Evolutionary conservation across 768 basidiomycete species (phyloP).

Genomic region (Hygrophorus russula): DNA sequence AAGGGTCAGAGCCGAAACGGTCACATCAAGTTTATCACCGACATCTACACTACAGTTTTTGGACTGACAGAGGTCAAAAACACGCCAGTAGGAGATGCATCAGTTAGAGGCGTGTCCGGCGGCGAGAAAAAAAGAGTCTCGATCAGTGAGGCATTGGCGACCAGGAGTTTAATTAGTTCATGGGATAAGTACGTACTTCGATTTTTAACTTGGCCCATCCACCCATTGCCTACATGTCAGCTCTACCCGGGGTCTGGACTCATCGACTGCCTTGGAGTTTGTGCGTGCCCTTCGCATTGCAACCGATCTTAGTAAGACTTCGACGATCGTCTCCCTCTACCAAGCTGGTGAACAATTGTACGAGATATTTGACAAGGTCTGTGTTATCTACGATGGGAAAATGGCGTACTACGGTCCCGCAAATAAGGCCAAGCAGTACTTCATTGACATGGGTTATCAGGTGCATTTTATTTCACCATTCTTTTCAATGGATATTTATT

Average conservation of each 20-base stretch:
- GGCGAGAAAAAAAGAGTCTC: constrained; percentile 78
- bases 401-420: constrained; percentile 73
- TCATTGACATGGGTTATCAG: constrained; percentile 53
- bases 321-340: constrained; percentile 74
- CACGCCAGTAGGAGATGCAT: constrained; percentile 73
- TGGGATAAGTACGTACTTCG: constrained; percentile 61
- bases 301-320: constrained; percentile 39
- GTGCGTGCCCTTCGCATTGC: constrained; percentile 53
- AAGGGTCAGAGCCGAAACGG: constrained; percentile 21
- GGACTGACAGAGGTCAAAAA: constrained; percentile 63
- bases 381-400: constrained; percentile 63
- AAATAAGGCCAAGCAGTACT: constrained; percentile 55
- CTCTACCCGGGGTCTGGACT: constrained; percentile 52
- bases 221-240: constrained; percentile 22
- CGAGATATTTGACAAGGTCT: constrained; percentile 58
- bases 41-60: constrained; percentile 56
- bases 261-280: constrained; percentile 67
- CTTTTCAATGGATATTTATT: no score
- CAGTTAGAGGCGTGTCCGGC: constrained; percentile 63
- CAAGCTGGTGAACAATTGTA: constrained; percentile 70
- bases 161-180: constrained; percentile 48
- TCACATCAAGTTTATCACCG: constrained; percentile 35
- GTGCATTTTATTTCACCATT: no score
- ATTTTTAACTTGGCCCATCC: not conserved
- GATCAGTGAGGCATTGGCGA: constrained; percentile 57